phyloP scores from a whole-genome alignment of 345 rosid species.

The Cardamine occulta region DNA sequence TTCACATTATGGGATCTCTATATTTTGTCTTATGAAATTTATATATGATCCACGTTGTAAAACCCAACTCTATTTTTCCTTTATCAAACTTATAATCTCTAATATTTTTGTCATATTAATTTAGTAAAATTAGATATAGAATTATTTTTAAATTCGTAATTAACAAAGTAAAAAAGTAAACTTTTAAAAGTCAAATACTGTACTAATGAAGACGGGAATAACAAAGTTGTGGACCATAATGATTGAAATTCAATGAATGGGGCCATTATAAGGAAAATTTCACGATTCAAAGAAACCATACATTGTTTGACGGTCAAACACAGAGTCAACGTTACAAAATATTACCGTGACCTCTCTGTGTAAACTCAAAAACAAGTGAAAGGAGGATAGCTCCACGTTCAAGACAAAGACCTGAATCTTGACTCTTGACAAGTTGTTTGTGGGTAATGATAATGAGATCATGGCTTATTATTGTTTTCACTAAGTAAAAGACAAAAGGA shows the following conservation, averaged over 20 bases:
- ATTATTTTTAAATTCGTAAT: background rate
- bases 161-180: background rate
- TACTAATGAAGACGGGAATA: background rate
- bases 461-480: slow-evolving; percentile 34
- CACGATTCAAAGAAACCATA: slow-evolving; percentile 28
- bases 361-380: background rate
- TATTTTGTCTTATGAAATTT: background rate
- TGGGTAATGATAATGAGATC: slow-evolving; percentile 23
- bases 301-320: slow-evolving; percentile 42
- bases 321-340: slow-evolving; percentile 50
- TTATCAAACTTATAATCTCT: background rate
- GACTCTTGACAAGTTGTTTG: slow-evolving; percentile 11
- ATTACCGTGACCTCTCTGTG: slow-evolving; percentile 42
- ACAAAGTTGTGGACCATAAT: background rate
- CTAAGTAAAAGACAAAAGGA: slow-evolving; percentile 1
- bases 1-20: background rate
- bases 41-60: background rate
- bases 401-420: slow-evolving; percentile 23
- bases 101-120: background rate
- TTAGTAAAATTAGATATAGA: background rate
- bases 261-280: background rate
- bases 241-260: background rate
- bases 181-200: background rate
- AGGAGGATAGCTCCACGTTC: slow-evolving; percentile 37
- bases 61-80: background rate